Evolutionary conservation across 306 rosid species (phyloP).

Genomic region (Spatholobus suberectus): DNA sequence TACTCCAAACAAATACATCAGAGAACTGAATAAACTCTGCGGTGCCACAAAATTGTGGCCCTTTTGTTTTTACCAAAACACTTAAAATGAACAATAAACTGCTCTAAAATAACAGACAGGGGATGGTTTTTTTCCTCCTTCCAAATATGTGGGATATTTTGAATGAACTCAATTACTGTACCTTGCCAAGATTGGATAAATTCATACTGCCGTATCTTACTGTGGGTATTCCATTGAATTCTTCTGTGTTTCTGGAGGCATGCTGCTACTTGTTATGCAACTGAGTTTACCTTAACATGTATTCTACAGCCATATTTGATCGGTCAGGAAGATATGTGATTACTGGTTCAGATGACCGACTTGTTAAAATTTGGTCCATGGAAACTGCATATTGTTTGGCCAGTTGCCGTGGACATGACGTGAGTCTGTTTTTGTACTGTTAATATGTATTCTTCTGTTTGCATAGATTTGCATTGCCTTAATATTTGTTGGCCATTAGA

Average conservation of each 20-base stretch:
- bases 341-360: slow-evolving; percentile 99
- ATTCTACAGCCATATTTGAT: slow-evolving; percentile 86
- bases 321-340: slow-evolving; percentile 92
- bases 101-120: slow-evolving; percentile 11
- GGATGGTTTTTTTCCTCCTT: background rate
- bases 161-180: slow-evolving; percentile 29
- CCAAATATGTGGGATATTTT: slow-evolving; percentile 11
- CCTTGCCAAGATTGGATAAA: slow-evolving; percentile 27
- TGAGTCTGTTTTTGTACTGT: slow-evolving; percentile 51
- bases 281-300: slow-evolving; percentile 42
- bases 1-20: slow-evolving; percentile 6
- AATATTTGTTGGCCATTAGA: slow-evolving; percentile 26
- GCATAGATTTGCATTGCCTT: slow-evolving; percentile 27
- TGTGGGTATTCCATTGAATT: slow-evolving; percentile 29
- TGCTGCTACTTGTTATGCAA: slow-evolving; percentile 38
- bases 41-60: background rate
- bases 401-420: slow-evolving; percentile 99
- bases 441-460: slow-evolving; percentile 20
- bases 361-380: slow-evolving; percentile 98
- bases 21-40: slow-evolving; percentile 1
- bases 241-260: slow-evolving; percentile 28
- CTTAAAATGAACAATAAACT: slow-evolving; percentile 14
- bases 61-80: background rate
- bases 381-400: slow-evolving; percentile 98
- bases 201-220: slow-evolving; percentile 11